These are phyloP conservation scores for Xylariales sp. DNA, from an alignment of 2,329 filamentous ascomycete species.

Conservation along the genomic window DNA sequence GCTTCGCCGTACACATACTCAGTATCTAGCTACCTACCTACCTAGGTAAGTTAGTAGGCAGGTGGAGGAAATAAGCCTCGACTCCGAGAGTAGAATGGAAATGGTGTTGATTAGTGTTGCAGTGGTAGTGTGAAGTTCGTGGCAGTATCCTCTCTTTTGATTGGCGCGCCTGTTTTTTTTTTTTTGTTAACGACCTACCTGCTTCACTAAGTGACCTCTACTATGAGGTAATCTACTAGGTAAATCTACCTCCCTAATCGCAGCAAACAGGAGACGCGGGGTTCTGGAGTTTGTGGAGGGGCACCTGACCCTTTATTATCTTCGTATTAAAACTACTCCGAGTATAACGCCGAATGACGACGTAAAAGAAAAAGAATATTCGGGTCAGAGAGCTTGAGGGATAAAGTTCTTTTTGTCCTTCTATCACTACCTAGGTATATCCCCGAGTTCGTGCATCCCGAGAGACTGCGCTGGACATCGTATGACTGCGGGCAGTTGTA, in stretches of 20 bases:
- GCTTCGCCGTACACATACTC: too few species aligned
- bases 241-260: too few species aligned
- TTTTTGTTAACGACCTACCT: too few species aligned
- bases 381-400: not conserved
- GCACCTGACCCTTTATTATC: slow-evolving; percentile 6
- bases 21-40: too few species aligned
- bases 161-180: not conserved
- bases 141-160: not conserved
- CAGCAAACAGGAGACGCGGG: slow-evolving; percentile 22
- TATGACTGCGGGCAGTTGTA: not conserved
- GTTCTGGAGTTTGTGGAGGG: slow-evolving; percentile 29
- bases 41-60: too few species aligned
- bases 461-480: too few species aligned
- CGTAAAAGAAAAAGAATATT: not conserved
- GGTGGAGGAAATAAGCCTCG: too few species aligned
- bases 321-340: slow-evolving; percentile 21
- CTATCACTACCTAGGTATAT: not conserved
- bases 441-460: too few species aligned
- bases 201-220: too few species aligned
- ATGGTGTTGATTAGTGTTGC: too few species aligned
- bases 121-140: not conserved
- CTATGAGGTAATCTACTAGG: not conserved
- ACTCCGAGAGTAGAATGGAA: too few species aligned
- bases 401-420: not conserved
- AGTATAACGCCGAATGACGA: slow-evolving; percentile 21